phyloP scores from a whole-genome alignment of 345 rosid species.

The Citrus unshiu region DNA sequence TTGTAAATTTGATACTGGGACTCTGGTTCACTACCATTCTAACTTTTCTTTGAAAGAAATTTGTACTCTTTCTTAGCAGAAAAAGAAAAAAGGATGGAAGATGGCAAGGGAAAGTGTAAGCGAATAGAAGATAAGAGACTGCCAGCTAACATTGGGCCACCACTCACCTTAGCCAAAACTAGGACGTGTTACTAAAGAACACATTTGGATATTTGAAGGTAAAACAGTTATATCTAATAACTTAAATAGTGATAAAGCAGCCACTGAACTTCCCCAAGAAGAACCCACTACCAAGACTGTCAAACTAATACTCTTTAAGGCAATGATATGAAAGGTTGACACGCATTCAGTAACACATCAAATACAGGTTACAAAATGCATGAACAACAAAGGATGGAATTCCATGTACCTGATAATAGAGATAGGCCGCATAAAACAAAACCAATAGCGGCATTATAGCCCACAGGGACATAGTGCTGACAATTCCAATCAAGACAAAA shows the following conservation, averaged over 20 bases:
- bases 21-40: neutral
- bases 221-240: neutral
- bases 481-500: conserved; percentile 86
- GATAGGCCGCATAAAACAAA: conserved; percentile 82
- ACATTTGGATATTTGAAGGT: neutral
- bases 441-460: conserved; percentile 95
- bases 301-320: neutral
- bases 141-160: neutral
- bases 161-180: neutral
- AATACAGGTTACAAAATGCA: neutral
- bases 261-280: neutral
- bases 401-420: conserved; percentile 81
- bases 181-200: neutral
- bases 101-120: neutral
- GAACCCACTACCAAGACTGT: neutral
- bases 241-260: neutral
- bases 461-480: conserved; percentile 98
- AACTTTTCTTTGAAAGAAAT: neutral
- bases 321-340: neutral
- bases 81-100: neutral
- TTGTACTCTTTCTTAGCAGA: neutral
- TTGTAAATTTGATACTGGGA: neutral
- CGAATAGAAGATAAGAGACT: neutral
- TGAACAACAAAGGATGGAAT: conserved; percentile 1
- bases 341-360: neutral